These are phyloP conservation scores for Tilletiopsis washingtonensis DNA, from an alignment of 1,284 basidiomycete genomes.

Conservation along the genomic window DNA sequence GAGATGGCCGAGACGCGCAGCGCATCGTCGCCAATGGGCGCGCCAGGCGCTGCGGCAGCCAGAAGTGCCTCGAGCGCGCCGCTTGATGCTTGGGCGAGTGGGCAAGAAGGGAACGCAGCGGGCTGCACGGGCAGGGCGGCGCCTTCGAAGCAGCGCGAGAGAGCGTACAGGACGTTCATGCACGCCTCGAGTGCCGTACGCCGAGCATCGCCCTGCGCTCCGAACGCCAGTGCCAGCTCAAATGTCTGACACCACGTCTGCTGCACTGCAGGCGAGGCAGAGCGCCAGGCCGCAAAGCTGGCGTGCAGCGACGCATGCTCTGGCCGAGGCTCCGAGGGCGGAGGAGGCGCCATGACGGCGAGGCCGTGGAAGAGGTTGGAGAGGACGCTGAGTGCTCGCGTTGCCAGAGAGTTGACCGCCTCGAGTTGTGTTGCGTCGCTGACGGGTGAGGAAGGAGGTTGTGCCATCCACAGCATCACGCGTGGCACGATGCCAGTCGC, in stretches of 20 bases:
- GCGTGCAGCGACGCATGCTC: background rate
- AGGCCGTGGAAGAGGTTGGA: conserved; percentile 30
- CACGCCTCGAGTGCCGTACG: conserved; percentile 21
- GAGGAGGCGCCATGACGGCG: conserved; percentile 25
- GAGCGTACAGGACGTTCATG: conserved; percentile 31
- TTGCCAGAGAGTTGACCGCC: too few species aligned
- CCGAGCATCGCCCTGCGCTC: background rate
- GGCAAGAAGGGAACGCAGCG: background rate
- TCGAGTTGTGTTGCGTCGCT: too few species aligned
- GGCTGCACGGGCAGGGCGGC: background rate
- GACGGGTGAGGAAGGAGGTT: too few species aligned
- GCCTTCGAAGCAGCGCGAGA: conserved; percentile 27
- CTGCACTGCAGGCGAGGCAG: background rate
- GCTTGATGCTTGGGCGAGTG: too few species aligned
- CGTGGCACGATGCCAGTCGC: too few species aligned
- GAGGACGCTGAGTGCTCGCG: conserved; percentile 33
- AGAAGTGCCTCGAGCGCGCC: too few species aligned
- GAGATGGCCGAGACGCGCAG: conserved; percentile 33
- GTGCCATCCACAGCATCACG: too few species aligned
- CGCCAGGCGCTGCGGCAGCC: too few species aligned
- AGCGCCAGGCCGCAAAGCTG: background rate
- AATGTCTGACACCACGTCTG: background rate
- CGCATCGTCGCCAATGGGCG: background rate
- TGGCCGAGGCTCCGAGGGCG: too few species aligned
- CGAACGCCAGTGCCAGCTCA: background rate